A percentile compares a stretch with the other conserved stretches of the same genome.
Evolutionary conservation across 2,329 filamentous ascomycete genomes (phyloP).

Genomic region (Diaporthe eres): DNA sequence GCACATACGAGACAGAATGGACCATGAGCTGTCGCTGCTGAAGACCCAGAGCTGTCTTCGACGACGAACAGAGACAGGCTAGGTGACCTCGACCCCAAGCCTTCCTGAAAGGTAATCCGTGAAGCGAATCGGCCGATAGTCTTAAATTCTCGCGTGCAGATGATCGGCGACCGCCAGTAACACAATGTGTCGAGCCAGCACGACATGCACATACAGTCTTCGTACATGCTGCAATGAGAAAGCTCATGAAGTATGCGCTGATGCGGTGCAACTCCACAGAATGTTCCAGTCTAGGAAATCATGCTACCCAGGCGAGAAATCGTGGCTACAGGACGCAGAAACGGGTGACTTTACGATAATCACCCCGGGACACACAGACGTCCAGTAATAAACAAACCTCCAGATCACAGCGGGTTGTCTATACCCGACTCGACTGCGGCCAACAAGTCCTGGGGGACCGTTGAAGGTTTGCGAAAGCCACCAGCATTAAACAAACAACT

Average conservation of each 20-base stretch:
- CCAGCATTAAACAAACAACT: not conserved
- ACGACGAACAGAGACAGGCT: slow-evolving; percentile 5
- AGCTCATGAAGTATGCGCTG: not conserved
- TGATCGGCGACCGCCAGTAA: not conserved
- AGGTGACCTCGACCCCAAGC: not conserved
- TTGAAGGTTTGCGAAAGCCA: not conserved
- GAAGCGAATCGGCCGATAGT: not conserved
- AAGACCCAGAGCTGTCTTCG: not conserved
- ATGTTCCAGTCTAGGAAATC: not conserved
- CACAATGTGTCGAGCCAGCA: not conserved
- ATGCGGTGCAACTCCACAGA: slow-evolving; percentile 13
- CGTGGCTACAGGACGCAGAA: not conserved
- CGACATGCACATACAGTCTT: not conserved
- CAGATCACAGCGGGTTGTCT: not conserved
- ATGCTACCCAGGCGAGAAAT: not conserved
- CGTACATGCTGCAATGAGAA: not conserved
- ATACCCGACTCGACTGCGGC: not conserved
- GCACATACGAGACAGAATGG: not conserved
- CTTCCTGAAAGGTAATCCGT: not conserved
- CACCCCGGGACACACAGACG: not conserved
- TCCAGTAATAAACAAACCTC: not conserved
- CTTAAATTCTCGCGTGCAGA: not conserved
- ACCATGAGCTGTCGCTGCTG: not conserved
- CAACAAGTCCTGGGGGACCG: not conserved
- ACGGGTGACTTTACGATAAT: not conserved